Conservation (phyloP, 768 basidiomycete genomes). For the Suillus tomentosus region DNA sequence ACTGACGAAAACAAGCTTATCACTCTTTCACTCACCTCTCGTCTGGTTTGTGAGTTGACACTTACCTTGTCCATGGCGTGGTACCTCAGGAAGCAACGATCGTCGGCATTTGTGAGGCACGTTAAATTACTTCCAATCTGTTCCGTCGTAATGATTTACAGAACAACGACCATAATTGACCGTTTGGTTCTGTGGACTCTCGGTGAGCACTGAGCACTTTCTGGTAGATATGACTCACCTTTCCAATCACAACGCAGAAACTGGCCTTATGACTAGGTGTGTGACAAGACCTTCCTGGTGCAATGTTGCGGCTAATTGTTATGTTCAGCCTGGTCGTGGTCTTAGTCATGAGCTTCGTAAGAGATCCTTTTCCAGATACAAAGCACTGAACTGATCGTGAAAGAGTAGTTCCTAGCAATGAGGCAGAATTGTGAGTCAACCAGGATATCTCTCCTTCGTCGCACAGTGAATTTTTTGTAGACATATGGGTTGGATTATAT, state of each 20-base stretch:
- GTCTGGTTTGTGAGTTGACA: conserved; percentile 4
- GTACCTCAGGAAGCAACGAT: conserved; percentile 7
- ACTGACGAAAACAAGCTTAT: not conserved
- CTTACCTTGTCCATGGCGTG: conserved; percentile 1
- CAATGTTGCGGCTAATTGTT: not conserved
- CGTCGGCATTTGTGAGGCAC: not conserved
- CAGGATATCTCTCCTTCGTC: not conserved
- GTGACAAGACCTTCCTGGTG: not conserved
- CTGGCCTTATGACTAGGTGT: conserved; percentile 8
- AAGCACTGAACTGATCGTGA: not conserved
- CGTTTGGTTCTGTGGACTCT: conserved; percentile 10
- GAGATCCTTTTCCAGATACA: not conserved
- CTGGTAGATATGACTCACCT: not conserved
- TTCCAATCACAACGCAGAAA: not conserved
- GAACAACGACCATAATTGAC: conserved; percentile 1
- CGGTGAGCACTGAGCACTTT: not conserved
- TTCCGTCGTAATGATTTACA: not conserved
- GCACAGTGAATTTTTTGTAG: not conserved
- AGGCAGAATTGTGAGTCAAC: conserved; percentile 4
- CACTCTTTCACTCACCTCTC: conserved; percentile 2
- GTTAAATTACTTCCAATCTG: not conserved
- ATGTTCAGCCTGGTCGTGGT: not conserved
- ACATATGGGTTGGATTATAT: conserved; percentile 10
- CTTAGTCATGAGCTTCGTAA: not conserved
- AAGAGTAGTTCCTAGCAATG: conserved; percentile 8